These are phyloP conservation scores for Cladophialophora psammophila DNA, from an alignment of 2,329 filamentous ascomycete species.

Conservation along the genomic window DNA sequence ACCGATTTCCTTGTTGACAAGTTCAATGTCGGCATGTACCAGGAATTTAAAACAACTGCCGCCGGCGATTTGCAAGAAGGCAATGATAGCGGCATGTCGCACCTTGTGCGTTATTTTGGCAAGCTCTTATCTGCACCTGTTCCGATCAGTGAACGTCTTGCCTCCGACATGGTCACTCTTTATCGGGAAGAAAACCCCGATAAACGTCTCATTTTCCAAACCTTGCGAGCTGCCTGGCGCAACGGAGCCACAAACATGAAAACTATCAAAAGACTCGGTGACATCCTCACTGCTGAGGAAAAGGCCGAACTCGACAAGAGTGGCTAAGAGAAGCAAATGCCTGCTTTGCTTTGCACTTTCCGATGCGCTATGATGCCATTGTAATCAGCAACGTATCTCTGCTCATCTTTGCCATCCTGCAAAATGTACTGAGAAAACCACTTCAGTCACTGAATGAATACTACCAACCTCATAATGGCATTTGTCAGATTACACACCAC, in stretches of 20 bases:
- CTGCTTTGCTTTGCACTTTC: neutral
- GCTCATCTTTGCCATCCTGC: conserved; percentile 22
- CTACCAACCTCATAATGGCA: neutral
- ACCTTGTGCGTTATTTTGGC: conserved; percentile 71
- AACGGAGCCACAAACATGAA: conserved; percentile 62
- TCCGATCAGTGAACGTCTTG: conserved; percentile 61
- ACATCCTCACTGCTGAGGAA: conserved; percentile 60
- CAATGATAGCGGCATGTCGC: conserved; percentile 65
- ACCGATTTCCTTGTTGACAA: conserved; percentile 74
- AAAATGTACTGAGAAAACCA: conserved; percentile 21
- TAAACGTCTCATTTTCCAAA: conserved; percentile 57
- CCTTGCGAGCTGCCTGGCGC: conserved; percentile 61
- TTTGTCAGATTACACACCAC: conserved; percentile 19
- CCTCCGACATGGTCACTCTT: conserved; percentile 63
- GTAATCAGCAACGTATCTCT: conserved; percentile 20
- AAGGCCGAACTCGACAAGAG: conserved; percentile 56
- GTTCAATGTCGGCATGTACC: conserved; percentile 78
- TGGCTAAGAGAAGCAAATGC: conserved; percentile 25
- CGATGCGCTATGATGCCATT: conserved; percentile 14
- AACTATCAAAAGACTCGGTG: conserved; percentile 64
- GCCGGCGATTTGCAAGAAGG: conserved; percentile 66
- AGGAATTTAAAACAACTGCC: conserved; percentile 73
- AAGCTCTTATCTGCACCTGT: conserved; percentile 61
- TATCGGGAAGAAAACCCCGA: conserved; percentile 57
- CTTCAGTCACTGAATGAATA: conserved; percentile 20